Evolutionary conservation across 139 green algal species (phyloP).

Genomic region (Medakamo hakoo): DNA sequence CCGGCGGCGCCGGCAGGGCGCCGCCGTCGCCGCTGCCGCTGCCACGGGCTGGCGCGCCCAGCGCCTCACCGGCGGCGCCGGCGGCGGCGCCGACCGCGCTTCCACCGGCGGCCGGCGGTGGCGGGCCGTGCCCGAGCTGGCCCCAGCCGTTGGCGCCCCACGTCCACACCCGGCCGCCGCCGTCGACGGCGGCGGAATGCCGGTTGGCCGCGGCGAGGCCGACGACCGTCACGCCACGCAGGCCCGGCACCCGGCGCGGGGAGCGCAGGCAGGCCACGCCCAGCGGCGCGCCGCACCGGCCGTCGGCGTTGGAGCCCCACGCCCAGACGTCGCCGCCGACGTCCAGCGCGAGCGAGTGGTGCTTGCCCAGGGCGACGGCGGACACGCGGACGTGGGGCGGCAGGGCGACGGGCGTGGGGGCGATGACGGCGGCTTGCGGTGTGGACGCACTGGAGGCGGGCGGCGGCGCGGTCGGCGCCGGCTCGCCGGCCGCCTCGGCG

Average conservation of each 20-base stretch:
- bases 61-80: conserved; percentile 5
- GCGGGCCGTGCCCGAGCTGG: conserved; percentile 77
- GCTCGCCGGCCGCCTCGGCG: no score
- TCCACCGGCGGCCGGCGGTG: no score
- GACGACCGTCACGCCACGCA: conserved; percentile 29
- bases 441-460: conserved; percentile 46
- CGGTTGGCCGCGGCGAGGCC: conserved; percentile 67
- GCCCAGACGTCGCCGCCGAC: conserved; percentile 51
- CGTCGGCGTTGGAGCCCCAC: conserved; percentile 61
- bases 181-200: conserved; percentile 58
- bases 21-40: no score
- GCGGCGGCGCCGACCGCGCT: conserved; percentile 4
- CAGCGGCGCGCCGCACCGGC: conserved; percentile 17
- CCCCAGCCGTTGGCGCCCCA: conserved; percentile 73
- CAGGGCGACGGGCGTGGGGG: conserved; percentile 23
- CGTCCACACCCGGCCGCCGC: conserved; percentile 50
- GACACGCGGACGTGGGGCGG: conserved; percentile 16
- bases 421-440: conserved; percentile 29
- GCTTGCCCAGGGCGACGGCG: conserved; percentile 57
- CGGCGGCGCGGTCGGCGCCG: no score
- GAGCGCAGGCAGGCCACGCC: conserved; percentile 55
- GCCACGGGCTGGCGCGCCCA: no score
- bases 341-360: conserved; percentile 65
- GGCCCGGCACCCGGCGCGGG: conserved; percentile 30
- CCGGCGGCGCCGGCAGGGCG: no score